A percentile compares a stretch with the other conserved stretches of the same genome.
Conservation (phyloP, 495 filamentous ascomycete species). For the Hypoxylon crocopeplum region DNA sequence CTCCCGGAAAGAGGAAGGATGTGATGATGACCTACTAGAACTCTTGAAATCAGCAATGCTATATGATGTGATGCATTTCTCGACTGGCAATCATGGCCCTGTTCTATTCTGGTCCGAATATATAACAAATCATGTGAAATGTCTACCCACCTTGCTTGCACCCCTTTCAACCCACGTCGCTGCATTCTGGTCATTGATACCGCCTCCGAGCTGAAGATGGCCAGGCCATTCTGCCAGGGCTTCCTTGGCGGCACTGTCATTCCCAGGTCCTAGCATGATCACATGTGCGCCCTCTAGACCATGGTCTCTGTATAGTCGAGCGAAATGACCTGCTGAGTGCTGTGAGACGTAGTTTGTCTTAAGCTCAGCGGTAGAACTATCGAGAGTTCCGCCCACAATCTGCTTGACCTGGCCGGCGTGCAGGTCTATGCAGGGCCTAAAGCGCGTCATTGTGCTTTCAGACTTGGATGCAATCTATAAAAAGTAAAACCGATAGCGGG, state of each 20-base stretch:
- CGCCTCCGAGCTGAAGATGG: conserved; percentile 86
- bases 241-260: conserved; percentile 78
- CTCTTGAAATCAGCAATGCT: conserved; percentile 9
- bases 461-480: background rate
- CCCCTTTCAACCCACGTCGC: conserved; percentile 83
- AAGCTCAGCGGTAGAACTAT: conserved; percentile 66
- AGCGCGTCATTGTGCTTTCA: conserved; percentile 78
- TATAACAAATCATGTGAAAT: background rate
- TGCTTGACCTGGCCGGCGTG: conserved; percentile 97
- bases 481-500: conserved; percentile 1
- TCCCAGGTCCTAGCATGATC: conserved; percentile 92
- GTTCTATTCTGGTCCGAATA: background rate
- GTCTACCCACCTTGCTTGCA: conserved; percentile 79
- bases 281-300: conserved; percentile 83
- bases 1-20: conserved; percentile 80
- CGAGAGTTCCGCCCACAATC: conserved; percentile 93
- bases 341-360: conserved; percentile 91
- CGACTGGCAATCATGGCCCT: background rate
- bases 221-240: conserved; percentile 78
- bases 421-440: conserved; percentile 95
- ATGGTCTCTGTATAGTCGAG: conserved; percentile 76
- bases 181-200: conserved; percentile 86
- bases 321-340: conserved; percentile 80
- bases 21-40: conserved; percentile 81
- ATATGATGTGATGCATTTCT: background rate